Conservation (phyloP, 371 early-diverging fungal genomes). For the Actinomucor elegans region DNA sequence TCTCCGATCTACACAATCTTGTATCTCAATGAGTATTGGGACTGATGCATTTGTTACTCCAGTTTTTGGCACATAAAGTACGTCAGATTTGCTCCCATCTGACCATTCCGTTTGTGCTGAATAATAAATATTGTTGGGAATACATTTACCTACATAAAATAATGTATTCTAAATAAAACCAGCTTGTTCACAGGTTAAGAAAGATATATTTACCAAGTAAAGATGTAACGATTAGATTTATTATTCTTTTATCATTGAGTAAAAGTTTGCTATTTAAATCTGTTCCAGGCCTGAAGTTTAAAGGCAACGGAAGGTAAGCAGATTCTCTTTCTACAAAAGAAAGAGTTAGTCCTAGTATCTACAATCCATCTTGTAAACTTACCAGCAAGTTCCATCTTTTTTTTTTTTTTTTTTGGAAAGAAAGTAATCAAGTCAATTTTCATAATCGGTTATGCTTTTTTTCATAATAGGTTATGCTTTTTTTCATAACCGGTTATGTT, state of each 20-base stretch:
- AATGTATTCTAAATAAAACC: not conserved
- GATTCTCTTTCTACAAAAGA: too few species aligned
- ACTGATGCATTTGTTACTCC: constrained; percentile 6
- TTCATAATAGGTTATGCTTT: too few species aligned
- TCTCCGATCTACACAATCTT: constrained; percentile 12
- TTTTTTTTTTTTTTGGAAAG: too few species aligned
- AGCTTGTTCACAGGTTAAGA: not conserved
- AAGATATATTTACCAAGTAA: constrained; percentile 6
- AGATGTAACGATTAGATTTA: not conserved
- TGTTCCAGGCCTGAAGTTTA: not conserved
- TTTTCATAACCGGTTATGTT: too few species aligned
- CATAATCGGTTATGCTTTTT: too few species aligned
- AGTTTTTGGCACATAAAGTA: constrained; percentile 13
- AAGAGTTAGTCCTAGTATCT: too few species aligned
- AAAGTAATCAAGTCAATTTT: too few species aligned
- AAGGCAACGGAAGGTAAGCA: too few species aligned
- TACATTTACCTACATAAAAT: not conserved
- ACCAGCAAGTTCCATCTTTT: too few species aligned
- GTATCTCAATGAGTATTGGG: constrained; percentile 18
- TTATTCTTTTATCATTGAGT: not conserved
- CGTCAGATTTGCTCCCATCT: constrained; percentile 18
- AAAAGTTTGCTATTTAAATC: not conserved
- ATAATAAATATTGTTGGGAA: constrained; percentile 5
- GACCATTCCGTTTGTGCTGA: constrained; percentile 14
- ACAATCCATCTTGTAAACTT: too few species aligned